A percentile compares a stretch with the other conserved stretches of the same genome.
Evolutionary conservation across 129 eudicot species (phyloP).

Genomic region (Centrapalus pauciflorus): DNA sequence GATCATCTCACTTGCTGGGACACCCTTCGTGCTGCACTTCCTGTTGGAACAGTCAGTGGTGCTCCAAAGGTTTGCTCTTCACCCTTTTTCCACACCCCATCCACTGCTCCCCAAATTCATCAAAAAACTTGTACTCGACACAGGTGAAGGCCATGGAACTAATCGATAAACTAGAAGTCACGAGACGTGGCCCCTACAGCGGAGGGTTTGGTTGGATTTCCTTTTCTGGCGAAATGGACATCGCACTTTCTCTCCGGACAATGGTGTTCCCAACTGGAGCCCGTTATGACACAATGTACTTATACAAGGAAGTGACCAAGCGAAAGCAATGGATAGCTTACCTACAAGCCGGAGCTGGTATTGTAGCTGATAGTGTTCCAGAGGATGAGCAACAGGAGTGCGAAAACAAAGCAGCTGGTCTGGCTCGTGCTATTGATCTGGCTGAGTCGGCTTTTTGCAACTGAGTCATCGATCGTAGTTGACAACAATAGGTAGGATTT

Average conservation of each 20-base stretch:
- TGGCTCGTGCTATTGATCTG: constrained; percentile 84
- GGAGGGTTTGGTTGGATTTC: constrained; percentile 89
- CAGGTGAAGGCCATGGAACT: constrained; percentile 93
- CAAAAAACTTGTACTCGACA: not conserved
- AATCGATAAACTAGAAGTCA: constrained; percentile 65
- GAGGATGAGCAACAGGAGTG: constrained; percentile 82
- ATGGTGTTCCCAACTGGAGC: constrained; percentile 60
- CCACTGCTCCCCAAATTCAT: not conserved
- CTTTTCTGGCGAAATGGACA: constrained; percentile 73
- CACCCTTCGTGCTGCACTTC: constrained; percentile 80
- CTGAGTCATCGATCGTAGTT: not conserved
- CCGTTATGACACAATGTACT: constrained; percentile 60
- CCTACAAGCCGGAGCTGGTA: constrained; percentile 96
- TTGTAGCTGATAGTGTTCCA: constrained; percentile 82
- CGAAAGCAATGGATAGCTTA: constrained; percentile 87
- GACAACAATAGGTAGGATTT: not conserved
- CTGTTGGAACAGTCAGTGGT: constrained; percentile 89
- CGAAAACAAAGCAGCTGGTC: constrained; percentile 74
- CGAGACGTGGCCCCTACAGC: constrained; percentile 84
- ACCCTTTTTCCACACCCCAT: not conserved
- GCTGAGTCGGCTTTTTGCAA: constrained; percentile 72
- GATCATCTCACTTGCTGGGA: constrained; percentile 82
- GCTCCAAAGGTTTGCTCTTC: constrained; percentile 70
- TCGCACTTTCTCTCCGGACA: constrained; percentile 68
- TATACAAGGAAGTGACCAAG: constrained; percentile 42